Base-by-base conservation (phyloP, 2,329 filamentous ascomycete species). In the Colletotrichum destructivum region DNA sequence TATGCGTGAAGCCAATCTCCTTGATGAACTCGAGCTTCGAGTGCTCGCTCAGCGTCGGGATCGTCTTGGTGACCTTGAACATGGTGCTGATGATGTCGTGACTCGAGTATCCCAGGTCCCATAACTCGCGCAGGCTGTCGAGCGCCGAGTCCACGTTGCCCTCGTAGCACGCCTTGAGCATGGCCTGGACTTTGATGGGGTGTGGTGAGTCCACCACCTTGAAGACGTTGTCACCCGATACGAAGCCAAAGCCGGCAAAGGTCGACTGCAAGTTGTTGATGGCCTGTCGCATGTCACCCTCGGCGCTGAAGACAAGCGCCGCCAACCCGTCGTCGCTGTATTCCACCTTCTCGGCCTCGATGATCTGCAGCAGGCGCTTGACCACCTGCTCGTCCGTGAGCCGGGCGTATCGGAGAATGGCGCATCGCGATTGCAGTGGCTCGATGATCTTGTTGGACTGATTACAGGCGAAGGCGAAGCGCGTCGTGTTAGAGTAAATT, bases 391-490 rank as follows among this genome's bases (percentile, higher is more conserved):
- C 92, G 80, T 99, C 96, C 2, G 96, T 98, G 75, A 99, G 88
- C 68, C 96, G 92, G 42, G 95, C 92, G 82, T 98, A 99, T 71
- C 96, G 92, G 66, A 99, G 89, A 79, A 99, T 98, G 23, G 96
- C 96, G 81, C 96, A 99, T 77, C 96, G 91, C 21, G 95, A 98
- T 82, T 99, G 96, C 62, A 99, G 87, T n/a, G 96, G 96, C 82
- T 99, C 96, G 82, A 99, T 99, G 80, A 99, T 98, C 84, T 98
- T 99, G 86, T 98, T 99, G 74, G 93, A 96, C 85, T 98, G 94
- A 82, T 99, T 99, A 87, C 96, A 99, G 2, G 96, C 96, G 79
- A 99, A 99, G 0, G 96, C 96, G 79, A 99, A 99, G 70, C 96
- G 90, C 2, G 96, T 99, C 2, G 96, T 99, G 74, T 95, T 92